Evolutionary conservation across 2,329 filamentous ascomycete genomes (phyloP), one percentile per base, ranked within the genome.

Genomic region (Claviceps pazoutovae): DNA sequence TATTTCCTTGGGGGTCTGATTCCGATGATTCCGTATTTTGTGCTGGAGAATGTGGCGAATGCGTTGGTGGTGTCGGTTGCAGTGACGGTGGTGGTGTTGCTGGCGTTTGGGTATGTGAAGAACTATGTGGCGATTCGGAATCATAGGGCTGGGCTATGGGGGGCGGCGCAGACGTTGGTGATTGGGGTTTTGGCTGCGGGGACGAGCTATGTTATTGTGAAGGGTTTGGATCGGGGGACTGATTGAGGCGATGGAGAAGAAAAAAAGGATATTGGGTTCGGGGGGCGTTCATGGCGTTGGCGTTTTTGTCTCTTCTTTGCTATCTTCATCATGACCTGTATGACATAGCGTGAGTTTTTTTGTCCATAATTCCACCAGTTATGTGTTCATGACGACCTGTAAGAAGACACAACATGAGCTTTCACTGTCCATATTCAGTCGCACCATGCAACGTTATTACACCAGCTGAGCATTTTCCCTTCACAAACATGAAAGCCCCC

Each of bases 1-100:
- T 88, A 88, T 63, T 81, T 87, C 50, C 64, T 86, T 21, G 84
- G 84, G 19, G 84, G 84, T 0, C 70, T 86, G 51, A 75, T 87
- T n/a, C 83, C 84, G 14, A 73, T 87, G 59, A 66, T 84, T 43
- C 84, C 84, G 0, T 88, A 88, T 66, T 82, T 87, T 56, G 71
- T 83, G 56, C 69, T 77, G 62, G 53, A 58, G 14, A 62, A 64
- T 21, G 68, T 76, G 7, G 62, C 64, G 23, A 59, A 69, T n/a
- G 75, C 74, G 0, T 67, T 89, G 49, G 71, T 75, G 38, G 75
- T 79, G 54, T 83, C 79, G 23, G 72, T 83, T 26, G 72, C 62
- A 4, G 73, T 84, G 50, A 85, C 83, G 60, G 72, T 78, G 13
- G 60, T 80, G 7, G 76, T 80, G 1, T 64, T 86, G 44, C 75